These are phyloP conservation scores for Tetraselmis striata DNA, from an alignment of 139 green algal species.

Conservation along the genomic window DNA sequence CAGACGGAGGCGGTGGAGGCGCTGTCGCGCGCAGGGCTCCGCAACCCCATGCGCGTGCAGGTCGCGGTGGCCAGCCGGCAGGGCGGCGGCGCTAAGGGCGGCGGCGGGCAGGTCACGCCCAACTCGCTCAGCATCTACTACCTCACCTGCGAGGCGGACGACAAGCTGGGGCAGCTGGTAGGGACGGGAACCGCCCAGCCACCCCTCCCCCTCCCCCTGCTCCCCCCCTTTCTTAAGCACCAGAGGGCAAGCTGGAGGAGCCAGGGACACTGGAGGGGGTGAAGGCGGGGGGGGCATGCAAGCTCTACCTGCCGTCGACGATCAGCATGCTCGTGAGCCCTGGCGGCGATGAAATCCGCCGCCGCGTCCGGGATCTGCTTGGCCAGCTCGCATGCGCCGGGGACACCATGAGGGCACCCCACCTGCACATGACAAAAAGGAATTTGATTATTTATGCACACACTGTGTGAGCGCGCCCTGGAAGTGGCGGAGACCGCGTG, in stretches of 20 bases:
- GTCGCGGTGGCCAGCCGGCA: slow-evolving; percentile 41
- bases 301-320: slow-evolving; percentile 76
- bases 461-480: too few relatives aligned
- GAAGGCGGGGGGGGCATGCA: neutral
- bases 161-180: slow-evolving; percentile 76
- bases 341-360: slow-evolving; percentile 59
- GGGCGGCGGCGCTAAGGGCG: neutral
- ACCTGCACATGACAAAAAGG: too few relatives aligned
- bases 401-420: slow-evolving; percentile 81
- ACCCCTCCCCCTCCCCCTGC: neutral
- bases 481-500: too few relatives aligned
- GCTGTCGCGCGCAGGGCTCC: slow-evolving; percentile 82
- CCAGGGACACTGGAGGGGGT: too few relatives aligned
- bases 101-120: slow-evolving; percentile 54
- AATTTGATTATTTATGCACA: too few relatives aligned
- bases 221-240: slow-evolving; percentile 6
- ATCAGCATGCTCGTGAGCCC: slow-evolving; percentile 46
- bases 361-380: slow-evolving; percentile 81
- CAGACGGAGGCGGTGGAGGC: slow-evolving; percentile 83
- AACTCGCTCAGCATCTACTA: slow-evolving; percentile 61
- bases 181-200: neutral
- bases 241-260: too few relatives aligned
- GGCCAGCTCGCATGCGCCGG: slow-evolving; percentile 91
- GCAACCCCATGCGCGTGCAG: slow-evolving; percentile 81
- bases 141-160: slow-evolving; percentile 32